A percentile compares a stretch with the other conserved stretches of the same genome.
These are phyloP conservation scores for Cardamine chenopodiifolia DNA, from an alignment of 345 rosid genomes.

Conservation along the genomic window DNA sequence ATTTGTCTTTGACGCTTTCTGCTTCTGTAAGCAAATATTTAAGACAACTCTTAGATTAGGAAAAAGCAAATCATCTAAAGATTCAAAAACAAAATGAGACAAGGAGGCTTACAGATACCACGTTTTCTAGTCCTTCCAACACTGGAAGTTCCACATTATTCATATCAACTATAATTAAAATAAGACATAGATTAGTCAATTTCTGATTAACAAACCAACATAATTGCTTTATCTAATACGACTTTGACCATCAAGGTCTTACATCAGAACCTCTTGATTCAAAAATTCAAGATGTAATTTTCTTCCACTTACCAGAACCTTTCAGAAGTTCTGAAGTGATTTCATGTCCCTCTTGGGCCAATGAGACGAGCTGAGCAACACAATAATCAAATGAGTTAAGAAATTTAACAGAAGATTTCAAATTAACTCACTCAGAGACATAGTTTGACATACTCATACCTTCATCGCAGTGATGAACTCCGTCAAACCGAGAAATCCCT, in stretches of 20 bases:
- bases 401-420: background rate
- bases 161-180: slow-evolving; percentile 45
- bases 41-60: background rate
- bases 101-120: slow-evolving; percentile 26
- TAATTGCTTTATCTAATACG: background rate
- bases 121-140: slow-evolving; percentile 61
- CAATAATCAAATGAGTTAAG: background rate
- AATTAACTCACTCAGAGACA: too few relatives aligned
- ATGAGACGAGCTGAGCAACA: slow-evolving; percentile 62
- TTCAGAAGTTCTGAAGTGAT: slow-evolving; percentile 60
- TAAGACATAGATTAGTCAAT: background rate
- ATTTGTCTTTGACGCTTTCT: slow-evolving; percentile 36
- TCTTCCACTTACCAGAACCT: slow-evolving; percentile 48
- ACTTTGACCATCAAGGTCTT: background rate
- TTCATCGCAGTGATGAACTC: slow-evolving; percentile 84
- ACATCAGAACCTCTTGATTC: background rate
- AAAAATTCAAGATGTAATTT: background rate
- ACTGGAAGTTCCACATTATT: slow-evolving; percentile 59
- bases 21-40: slow-evolving; percentile 44
- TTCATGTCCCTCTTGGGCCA: slow-evolving; percentile 81
- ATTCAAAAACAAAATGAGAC: slow-evolving; percentile 3
- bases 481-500: slow-evolving; percentile 73
- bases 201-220: background rate
- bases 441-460: slow-evolving; percentile 50
- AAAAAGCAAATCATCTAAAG: background rate